phyloP scores from a whole-genome alignment of 371 early-diverging fungal genomes.

The Mucor ambiguus region DNA sequence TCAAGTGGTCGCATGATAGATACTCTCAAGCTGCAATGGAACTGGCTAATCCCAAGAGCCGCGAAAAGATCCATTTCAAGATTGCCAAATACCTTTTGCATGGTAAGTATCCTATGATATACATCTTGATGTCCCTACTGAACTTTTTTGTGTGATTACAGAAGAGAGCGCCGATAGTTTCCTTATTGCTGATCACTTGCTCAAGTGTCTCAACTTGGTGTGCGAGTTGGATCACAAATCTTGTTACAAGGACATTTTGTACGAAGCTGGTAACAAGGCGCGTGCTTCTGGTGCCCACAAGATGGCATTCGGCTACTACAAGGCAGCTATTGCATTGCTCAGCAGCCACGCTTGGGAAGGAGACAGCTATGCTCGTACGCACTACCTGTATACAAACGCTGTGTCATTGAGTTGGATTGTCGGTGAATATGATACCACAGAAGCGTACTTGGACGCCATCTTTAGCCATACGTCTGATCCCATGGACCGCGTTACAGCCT shows the following conservation, averaged over 20 bases:
- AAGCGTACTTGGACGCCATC: slow-evolving; percentile 28
- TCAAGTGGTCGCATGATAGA: slow-evolving; percentile 51
- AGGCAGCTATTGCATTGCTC: slow-evolving; percentile 33
- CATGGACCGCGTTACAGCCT: slow-evolving; percentile 37
- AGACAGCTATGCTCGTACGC: slow-evolving; percentile 23
- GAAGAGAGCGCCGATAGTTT: slow-evolving; percentile 33
- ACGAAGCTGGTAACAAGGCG: slow-evolving; percentile 40
- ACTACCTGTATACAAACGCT: slow-evolving; percentile 35
- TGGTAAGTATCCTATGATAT: slow-evolving; percentile 4
- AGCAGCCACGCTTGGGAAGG: slow-evolving; percentile 24
- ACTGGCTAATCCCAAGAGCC: slow-evolving; percentile 34
- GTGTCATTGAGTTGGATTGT: slow-evolving; percentile 45
- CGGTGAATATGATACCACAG: slow-evolving; percentile 38
- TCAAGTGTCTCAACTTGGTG: slow-evolving; percentile 36
- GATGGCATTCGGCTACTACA: slow-evolving; percentile 41
- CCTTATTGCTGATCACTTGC: slow-evolving; percentile 42
- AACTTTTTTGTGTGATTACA: slow-evolving; percentile 1
- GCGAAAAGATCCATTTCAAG: slow-evolving; percentile 41
- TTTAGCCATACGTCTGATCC: slow-evolving; percentile 36
- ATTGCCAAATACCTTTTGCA: slow-evolving; percentile 40
- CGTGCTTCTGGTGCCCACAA: slow-evolving; percentile 45
- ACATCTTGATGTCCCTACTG: background rate
- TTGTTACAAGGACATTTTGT: slow-evolving; percentile 29
- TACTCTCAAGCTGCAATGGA: slow-evolving; percentile 54
- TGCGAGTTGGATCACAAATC: slow-evolving; percentile 21